Percentiles rank a stretch among this genome's conserved stretches.
These are phyloP conservation scores for Cystoderma amianthinum DNA, from an alignment of 768 basidiomycete genomes.

Conservation along the genomic window DNA sequence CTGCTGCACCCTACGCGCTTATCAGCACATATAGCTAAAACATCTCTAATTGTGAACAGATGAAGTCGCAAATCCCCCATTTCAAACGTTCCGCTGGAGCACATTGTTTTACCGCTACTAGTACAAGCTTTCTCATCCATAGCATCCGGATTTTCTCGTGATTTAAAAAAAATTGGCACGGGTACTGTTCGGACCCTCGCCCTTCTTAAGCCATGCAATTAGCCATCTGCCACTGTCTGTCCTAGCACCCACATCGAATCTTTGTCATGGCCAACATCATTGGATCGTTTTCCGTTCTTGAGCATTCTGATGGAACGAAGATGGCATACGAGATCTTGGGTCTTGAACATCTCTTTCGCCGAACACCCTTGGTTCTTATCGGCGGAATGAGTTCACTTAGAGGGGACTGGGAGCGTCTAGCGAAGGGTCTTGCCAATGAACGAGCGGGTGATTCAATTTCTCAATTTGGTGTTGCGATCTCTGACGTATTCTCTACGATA, in stretches of 20 bases:
- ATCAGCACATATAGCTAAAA: no score
- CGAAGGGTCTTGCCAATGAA: constrained; percentile 20
- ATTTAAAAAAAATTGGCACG: no score
- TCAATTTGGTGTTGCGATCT: background rate
- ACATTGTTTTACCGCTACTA: no score
- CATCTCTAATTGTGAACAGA: no score
- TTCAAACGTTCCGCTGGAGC: no score
- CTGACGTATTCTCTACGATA: constrained; percentile 8
- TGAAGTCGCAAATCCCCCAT: no score
- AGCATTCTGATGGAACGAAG: constrained; percentile 32
- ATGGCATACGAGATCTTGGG: constrained; percentile 36
- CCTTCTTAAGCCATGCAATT: no score
- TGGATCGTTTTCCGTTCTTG: constrained; percentile 9
- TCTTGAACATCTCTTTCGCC: constrained; percentile 17
- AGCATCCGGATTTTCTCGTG: no score
- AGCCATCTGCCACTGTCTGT: no score
- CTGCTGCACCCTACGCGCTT: no score
- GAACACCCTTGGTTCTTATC: constrained; percentile 32
- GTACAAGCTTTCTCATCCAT: no score
- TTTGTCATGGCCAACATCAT: background rate
- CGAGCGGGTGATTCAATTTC: constrained; percentile 27
- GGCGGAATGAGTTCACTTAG: constrained; percentile 31
- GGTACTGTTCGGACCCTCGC: background rate
- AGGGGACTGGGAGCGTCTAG: constrained; percentile 31
- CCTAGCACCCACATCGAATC: background rate